phyloP scores from a whole-genome alignment of 2,329 filamentous ascomycete genomes.

The Penicillium digitatum region DNA sequence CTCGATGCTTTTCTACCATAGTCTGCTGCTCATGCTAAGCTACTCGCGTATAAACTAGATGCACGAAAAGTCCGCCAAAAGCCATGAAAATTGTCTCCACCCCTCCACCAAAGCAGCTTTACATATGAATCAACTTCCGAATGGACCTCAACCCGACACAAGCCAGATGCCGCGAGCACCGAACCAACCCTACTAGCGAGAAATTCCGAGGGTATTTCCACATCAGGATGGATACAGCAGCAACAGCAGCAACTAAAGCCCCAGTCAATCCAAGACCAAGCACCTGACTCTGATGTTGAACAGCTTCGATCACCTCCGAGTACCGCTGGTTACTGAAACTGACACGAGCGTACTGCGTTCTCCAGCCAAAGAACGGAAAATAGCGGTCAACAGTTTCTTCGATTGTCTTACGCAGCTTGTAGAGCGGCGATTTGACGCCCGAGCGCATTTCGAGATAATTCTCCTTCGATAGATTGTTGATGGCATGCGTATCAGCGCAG shows the following conservation, averaged over 20 bases:
- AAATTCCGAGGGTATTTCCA: constrained; percentile 30
- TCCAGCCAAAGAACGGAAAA: constrained; percentile 75
- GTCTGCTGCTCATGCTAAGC: not conserved
- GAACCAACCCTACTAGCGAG: constrained; percentile 19
- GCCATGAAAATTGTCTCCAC: not conserved
- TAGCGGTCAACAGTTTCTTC: constrained; percentile 79
- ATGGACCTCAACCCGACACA: constrained; percentile 15
- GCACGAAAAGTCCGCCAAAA: not conserved
- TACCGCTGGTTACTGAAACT: constrained; percentile 94
- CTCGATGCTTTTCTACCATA: not conserved
- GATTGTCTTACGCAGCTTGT: constrained; percentile 75
- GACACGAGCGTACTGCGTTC: constrained; percentile 86
- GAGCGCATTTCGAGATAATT: constrained; percentile 95
- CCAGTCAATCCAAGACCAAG: constrained; percentile 44
- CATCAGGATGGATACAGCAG: constrained; percentile 27
- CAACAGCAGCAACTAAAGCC: constrained; percentile 28
- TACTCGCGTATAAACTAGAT: not conserved
- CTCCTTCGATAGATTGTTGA: constrained; percentile 84
- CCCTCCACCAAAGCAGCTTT: not conserved
- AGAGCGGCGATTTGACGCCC: constrained; percentile 72
- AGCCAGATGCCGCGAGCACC: constrained; percentile 12
- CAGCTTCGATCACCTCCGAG: constrained; percentile 69
- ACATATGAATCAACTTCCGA: not conserved
- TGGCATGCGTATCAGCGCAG: constrained; percentile 74
- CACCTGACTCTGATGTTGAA: constrained; percentile 63